phyloP scores from a whole-genome alignment of 805 yeast genomes.

The Zygosaccharomyces bailii region DNA sequence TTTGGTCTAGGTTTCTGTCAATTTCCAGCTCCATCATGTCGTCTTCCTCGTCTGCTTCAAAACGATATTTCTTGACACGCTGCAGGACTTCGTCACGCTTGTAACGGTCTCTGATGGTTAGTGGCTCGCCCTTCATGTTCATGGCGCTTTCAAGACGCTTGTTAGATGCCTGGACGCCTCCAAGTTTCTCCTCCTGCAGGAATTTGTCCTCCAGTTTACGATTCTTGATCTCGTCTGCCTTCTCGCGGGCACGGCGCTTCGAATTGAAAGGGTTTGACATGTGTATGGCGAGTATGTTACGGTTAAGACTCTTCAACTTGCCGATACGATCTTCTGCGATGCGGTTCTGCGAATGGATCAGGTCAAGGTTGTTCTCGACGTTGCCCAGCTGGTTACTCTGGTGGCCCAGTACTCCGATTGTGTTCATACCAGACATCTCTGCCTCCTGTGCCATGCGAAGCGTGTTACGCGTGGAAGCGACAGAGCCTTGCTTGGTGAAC shows the following conservation, averaged over 20 bases:
- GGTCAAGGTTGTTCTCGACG: conserved; percentile 70
- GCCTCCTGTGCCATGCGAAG: conserved; percentile 68
- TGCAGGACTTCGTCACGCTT: conserved; percentile 38
- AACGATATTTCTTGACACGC: conserved; percentile 68
- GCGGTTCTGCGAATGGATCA: conserved; percentile 76
- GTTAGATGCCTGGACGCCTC: conserved; percentile 59
- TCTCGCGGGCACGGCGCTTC: conserved; percentile 65
- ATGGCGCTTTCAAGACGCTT: conserved; percentile 65
- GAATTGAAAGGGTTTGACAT: conserved; percentile 87
- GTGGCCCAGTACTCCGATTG: conserved; percentile 89
- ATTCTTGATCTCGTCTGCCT: conserved; percentile 64
- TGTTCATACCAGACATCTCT: conserved; percentile 70
- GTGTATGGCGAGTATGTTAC: conserved; percentile 76
- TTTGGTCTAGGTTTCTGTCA: conserved; percentile 76
- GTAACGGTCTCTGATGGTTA: conserved; percentile 35
- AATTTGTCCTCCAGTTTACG: conserved; percentile 61
- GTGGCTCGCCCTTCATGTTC: conserved; percentile 42
- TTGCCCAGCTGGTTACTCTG: conserved; percentile 82
- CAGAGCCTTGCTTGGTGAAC: conserved; percentile 81
- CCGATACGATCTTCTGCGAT: conserved; percentile 80
- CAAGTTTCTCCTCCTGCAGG: conserved; percentile 57
- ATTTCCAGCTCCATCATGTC: conserved; percentile 88
- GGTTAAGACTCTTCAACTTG: conserved; percentile 72
- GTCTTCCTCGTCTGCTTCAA: conserved; percentile 89
- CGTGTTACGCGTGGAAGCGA: conserved; percentile 81